Base-by-base conservation (phyloP, 2,329 filamentous ascomycete genomes). In the Dichotomopilus funicola region DNA sequence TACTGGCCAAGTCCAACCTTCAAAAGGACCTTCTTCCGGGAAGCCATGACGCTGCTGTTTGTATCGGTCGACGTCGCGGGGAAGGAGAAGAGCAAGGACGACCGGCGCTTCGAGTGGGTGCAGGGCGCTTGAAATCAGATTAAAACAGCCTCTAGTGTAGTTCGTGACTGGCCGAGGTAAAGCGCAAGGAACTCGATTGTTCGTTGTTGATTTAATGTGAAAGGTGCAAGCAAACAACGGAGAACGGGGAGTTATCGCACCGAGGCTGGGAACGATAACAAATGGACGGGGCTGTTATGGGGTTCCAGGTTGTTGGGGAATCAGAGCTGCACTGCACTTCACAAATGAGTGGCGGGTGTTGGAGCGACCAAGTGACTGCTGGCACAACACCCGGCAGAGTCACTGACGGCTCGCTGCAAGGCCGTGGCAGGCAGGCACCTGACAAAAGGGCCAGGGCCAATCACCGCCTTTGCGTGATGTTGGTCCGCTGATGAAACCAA, bases 21-120 rank as follows among this genome's bases (percentile, higher is more conserved):
- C 71, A 94, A 78, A 63, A 94, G 82, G 64, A 92, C 88, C 86
- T 94, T 94, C 87, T 92, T 94, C 72, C 86, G 81, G 67, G 87
- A 87, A 70, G 87, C 79, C 87, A 91, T 91, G 68, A 66, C 76
- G 72, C 65, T 50, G 47, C 10, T 51, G 53, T 42, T 55, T 12
- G 43, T 45, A 12, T 49, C 13, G 12, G 44, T 47, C 36, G 52
- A 62, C 60, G 57, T 47, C 41, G 57, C 44, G 44, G 55, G 55
- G 57, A 53, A 43, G 52, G 46, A 38, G 51, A 50, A 34, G 19
- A 27, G 3, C 1, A 42, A 42, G 37, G 8, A 12, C 40, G 40
- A 42, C 19, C 19, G 37, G 46, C 19, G 44, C 27, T 49, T 49
- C 37, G 49, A 42, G 47, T 37, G 41, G 49, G 31, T 35, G 43